phyloP scores from a whole-genome alignment of 345 rosid genomes.

The Iberis pinnata region DNA sequence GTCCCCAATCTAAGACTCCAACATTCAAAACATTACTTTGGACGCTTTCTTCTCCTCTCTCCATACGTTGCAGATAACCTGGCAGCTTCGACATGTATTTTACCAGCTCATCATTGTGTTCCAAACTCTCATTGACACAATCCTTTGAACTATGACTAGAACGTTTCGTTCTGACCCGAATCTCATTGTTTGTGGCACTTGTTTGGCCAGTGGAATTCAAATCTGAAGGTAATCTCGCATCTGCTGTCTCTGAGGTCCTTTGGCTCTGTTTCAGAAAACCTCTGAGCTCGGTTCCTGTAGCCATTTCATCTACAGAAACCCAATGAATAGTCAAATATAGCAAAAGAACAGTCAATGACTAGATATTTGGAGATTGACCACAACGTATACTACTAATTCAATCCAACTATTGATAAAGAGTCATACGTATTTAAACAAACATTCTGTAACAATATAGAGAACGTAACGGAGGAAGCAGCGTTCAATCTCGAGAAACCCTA shows the following conservation, averaged over 20 bases:
- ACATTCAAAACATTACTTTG: constrained; percentile 66
- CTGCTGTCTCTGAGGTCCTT: constrained; percentile 27
- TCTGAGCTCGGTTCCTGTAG: constrained; percentile 31
- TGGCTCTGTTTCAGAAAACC: constrained; percentile 33
- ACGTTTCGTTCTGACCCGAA: constrained; percentile 26
- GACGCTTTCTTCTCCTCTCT: constrained; percentile 35
- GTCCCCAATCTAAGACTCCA: constrained; percentile 86
- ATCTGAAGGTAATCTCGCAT: no score
- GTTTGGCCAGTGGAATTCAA: constrained; percentile 21
- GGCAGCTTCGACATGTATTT: constrained; percentile 80
- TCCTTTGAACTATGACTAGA: constrained; percentile 26
- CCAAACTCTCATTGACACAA: constrained; percentile 25
- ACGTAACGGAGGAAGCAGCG: background rate
- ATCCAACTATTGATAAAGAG: constrained; percentile 6
- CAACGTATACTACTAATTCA: background rate
- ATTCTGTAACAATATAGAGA: no score
- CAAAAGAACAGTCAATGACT: no score
- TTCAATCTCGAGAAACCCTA: background rate
- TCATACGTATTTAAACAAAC: background rate
- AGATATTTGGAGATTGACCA: constrained; percentile 3
- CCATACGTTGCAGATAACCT: constrained; percentile 53
- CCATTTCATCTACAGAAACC: constrained; percentile 29
- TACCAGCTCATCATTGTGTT: constrained; percentile 58
- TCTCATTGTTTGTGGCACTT: constrained; percentile 25
- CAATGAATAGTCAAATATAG: background rate